Base-by-base conservation (phyloP, 2,329 filamentous ascomycete species). In the Aspergillus versicolor region DNA sequence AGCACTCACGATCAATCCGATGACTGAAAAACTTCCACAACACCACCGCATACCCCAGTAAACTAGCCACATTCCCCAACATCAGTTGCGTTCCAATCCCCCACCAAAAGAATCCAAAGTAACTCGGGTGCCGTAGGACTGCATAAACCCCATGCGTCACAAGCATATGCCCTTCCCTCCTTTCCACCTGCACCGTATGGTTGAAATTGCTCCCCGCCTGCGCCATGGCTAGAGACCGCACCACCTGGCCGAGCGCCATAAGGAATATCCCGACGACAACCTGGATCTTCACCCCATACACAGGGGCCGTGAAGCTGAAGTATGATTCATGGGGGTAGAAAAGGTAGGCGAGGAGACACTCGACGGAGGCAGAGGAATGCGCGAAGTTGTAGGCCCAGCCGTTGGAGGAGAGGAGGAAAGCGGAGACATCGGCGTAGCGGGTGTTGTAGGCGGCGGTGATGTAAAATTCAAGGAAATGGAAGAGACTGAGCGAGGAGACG, bases 31-130 rank as follows among this genome's bases (percentile, higher is more conserved):
- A 99, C 59, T 78, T 81, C 91, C 91, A 97, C 64, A 99, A 74
- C 15, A 95, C 88, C 7, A 82, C 72, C 0, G 84, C 76, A 77
- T 96, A 97, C 2, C 76, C 89, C 6, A 87, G 64, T 56, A 95
- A 85, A 71, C 91, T 96, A 2, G 96, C 63, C 8, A 83, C 76
- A 75, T 99, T 99, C 17, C 93, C 93, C 62, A 97, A 81, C 54
- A 96, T 85, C 43, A 97, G 70, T 79, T 99, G 94, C 12, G 92
- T 96, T 5, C 94, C 94, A n/a, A 97, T 70, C 0, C 90, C 91
- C 93, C 93, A 99, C 87, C 92, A 97, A 75, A 96, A 99, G 79
- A 97, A 99, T 3, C 93, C 94, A 78, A 97, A 97, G 76, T 99
- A 99, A 58, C 89, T 89, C 12, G 94, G 94, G 74, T 99, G 94